phyloP scores from a whole-genome alignment of 768 basidiomycete species.

The Cyathus striatus region DNA sequence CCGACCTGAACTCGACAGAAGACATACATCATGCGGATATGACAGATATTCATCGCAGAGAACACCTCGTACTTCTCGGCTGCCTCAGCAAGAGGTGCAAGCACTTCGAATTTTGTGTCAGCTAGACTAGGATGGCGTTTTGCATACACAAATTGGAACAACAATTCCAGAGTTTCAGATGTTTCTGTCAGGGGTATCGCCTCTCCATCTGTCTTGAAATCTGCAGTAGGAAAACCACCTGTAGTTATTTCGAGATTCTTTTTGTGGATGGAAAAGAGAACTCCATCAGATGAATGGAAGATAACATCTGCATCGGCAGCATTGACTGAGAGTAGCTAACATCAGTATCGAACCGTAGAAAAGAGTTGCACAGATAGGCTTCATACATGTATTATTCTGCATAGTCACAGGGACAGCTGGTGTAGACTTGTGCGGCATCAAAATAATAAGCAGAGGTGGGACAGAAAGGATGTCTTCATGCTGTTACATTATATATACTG shows the following conservation, averaged over 20 bases:
- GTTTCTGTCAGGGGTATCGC: constrained; percentile 17
- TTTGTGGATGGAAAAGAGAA: constrained; percentile 18
- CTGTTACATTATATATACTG: too few relatives aligned
- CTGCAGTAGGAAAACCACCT: constrained; percentile 20
- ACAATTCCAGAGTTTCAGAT: constrained; percentile 12
- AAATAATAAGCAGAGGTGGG: too few relatives aligned
- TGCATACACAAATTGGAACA: constrained; percentile 23
- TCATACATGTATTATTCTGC: too few relatives aligned
- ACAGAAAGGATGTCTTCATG: too few relatives aligned
- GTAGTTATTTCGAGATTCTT: constrained; percentile 20
- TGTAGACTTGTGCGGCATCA: too few relatives aligned
- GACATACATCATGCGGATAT: background rate
- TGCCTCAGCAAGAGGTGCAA: constrained; percentile 17
- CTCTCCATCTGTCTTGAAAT: constrained; percentile 17
- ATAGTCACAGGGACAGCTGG: too few relatives aligned
- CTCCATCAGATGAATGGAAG: constrained; percentile 19
- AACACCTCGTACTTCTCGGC: constrained; percentile 22
- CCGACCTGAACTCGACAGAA: background rate
- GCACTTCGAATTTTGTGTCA: constrained; percentile 8
- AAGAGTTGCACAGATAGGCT: too few relatives aligned
- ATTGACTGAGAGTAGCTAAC: too few relatives aligned
- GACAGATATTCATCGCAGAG: constrained; percentile 17
- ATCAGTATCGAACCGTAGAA: too few relatives aligned
- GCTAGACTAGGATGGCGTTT: constrained; percentile 15
- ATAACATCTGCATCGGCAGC: constrained; percentile 19